Evolutionary conservation across 148 eudicot genomes (phyloP).

Genomic region (Amaranthus palmeri): DNA sequence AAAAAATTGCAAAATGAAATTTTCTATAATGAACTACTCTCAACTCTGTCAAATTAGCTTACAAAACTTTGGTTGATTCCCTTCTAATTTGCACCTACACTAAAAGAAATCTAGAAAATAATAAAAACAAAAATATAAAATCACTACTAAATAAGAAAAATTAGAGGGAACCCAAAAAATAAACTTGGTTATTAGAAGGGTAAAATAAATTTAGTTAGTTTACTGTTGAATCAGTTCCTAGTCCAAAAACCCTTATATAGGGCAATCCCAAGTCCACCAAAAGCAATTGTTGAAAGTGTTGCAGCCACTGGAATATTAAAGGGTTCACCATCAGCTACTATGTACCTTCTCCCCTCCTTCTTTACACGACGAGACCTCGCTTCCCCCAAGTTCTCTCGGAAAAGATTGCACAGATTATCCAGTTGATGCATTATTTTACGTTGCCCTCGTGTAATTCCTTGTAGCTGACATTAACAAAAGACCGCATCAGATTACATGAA

Average conservation of each 20-base stretch:
- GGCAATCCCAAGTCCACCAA: constrained; percentile 64
- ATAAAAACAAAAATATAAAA: constrained; percentile 20
- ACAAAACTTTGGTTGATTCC: constrained; percentile 26
- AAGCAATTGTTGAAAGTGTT: constrained; percentile 31
- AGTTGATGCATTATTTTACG: constrained; percentile 81
- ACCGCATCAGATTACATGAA: background rate
- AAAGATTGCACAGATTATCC: constrained; percentile 60
- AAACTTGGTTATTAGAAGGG: background rate
- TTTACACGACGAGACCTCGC: constrained; percentile 36
- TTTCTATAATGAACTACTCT: no score
- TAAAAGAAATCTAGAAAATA: constrained; percentile 10
- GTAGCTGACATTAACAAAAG: constrained; percentile 33
- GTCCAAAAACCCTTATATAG: constrained; percentile 53
- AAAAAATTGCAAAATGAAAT: no score
- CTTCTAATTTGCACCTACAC: constrained; percentile 11
- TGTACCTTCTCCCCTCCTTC: constrained; percentile 29
- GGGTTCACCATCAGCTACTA: constrained; percentile 28
- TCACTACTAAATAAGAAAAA: constrained; percentile 1
- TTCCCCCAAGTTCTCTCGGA: constrained; percentile 48
- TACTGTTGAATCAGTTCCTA: constrained; percentile 33
- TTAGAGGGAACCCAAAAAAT: constrained; percentile 1
- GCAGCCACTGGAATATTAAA: constrained; percentile 31
- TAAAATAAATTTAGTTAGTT: constrained; percentile 9
- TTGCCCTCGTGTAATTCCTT: constrained; percentile 64
- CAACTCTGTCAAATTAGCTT: constrained; percentile 12